Percentiles rank a stretch among this genome's conserved stretches.
phyloP scores from a whole-genome alignment of 208 protist species.

The Wallacemonas sp. region DNA sequence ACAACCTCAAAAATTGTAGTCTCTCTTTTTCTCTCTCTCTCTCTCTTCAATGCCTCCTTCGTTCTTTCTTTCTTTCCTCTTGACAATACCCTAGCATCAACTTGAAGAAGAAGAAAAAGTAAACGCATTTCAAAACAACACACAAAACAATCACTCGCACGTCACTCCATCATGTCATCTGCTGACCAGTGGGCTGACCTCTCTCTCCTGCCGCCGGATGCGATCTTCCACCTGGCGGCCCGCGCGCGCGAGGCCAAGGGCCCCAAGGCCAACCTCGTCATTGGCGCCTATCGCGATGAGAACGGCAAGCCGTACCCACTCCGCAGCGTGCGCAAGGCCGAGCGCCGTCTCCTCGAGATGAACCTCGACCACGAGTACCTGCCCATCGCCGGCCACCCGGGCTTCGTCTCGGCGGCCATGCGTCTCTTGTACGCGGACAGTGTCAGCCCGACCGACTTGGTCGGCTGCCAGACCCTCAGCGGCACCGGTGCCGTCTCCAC shows the following conservation, averaged over 20 bases:
- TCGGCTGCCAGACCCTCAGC: conserved; percentile 82
- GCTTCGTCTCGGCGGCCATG: conserved; percentile 81
- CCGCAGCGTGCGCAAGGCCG: conserved; percentile 88
- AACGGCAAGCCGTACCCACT: conserved; percentile 95
- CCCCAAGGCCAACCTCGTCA: conserved; percentile 96
- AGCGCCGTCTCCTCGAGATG: conserved; percentile 62
- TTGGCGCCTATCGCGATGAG: conserved; percentile 98
- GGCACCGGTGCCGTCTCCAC: conserved; percentile 89
- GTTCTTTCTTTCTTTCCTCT: no score
- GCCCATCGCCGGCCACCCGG: conserved; percentile 90
- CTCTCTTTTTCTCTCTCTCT: not conserved
- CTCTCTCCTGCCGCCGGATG: conserved; percentile 36
- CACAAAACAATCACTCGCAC: not conserved
- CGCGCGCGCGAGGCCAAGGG: conserved; percentile 43
- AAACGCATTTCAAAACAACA: no score
- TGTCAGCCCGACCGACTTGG: conserved; percentile 56
- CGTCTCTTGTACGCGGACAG: conserved; percentile 91
- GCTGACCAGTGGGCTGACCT: conserved; percentile 33
- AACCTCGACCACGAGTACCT: conserved; percentile 97
- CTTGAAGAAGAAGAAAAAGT: not conserved
- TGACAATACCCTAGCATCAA: no score
- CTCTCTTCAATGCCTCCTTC: not conserved
- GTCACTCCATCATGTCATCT: conserved; percentile 10
- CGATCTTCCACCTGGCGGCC: conserved; percentile 48
- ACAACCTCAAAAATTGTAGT: no score